Evolutionary conservation across 495 filamentous ascomycete species (phyloP).

Genomic region (Penicillium pulvis): DNA sequence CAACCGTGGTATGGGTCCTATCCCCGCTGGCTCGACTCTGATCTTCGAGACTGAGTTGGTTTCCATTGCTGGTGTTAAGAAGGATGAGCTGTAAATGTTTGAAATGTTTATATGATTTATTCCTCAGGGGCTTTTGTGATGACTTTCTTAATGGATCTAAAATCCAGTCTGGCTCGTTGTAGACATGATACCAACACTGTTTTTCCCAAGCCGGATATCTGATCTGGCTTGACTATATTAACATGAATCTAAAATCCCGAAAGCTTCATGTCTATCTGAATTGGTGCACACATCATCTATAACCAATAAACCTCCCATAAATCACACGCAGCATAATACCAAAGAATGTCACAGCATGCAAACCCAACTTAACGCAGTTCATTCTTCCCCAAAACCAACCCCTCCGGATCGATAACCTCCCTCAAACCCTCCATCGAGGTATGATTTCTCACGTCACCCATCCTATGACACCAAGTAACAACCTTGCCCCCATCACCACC

Average conservation of each 20-base stretch:
- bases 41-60: conserved; percentile 94
- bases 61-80: conserved; percentile 77
- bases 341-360: too few relatives aligned
- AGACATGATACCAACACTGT: too few relatives aligned
- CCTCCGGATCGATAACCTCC: conserved; percentile 51
- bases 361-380: too few relatives aligned
- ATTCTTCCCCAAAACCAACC: conserved; percentile 6
- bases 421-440: conserved; percentile 65
- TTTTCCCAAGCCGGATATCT: too few relatives aligned
- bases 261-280: too few relatives aligned
- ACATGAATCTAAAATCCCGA: too few relatives aligned
- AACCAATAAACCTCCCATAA: too few relatives aligned
- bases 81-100: conserved; percentile 53
- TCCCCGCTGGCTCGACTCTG: conserved; percentile 76
- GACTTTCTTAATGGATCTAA: background rate
- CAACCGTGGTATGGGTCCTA: conserved; percentile 69
- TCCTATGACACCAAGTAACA: conserved; percentile 81
- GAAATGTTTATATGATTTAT: conserved; percentile 1
- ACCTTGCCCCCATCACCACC: conserved; percentile 47
- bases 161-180: too few relatives aligned
- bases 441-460: conserved; percentile 80
- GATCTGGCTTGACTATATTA: too few relatives aligned
- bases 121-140: background rate
- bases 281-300: too few relatives aligned
- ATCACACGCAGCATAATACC: too few relatives aligned